phyloP scores from a whole-genome alignment of 2,329 filamentous ascomycete species.

The Ascochyta viciae-villosae region DNA sequence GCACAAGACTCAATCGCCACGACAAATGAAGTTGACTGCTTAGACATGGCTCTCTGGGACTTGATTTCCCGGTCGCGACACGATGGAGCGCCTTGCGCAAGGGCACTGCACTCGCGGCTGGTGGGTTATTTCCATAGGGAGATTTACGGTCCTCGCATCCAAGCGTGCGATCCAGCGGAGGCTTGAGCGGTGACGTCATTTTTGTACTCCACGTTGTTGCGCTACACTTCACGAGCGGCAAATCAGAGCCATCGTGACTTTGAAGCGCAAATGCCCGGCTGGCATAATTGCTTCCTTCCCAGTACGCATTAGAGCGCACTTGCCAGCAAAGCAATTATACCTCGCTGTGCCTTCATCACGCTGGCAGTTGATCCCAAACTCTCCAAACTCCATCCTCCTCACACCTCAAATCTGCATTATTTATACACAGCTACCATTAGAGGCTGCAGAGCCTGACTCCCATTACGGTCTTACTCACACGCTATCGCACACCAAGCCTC shows the following conservation, averaged over 20 bases:
- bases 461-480: constrained; percentile 24
- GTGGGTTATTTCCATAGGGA: not conserved
- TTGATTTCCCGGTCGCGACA: not conserved
- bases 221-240: not conserved
- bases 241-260: constrained; percentile 17
- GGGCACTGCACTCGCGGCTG: not conserved
- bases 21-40: not conserved
- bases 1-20: not conserved
- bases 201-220: constrained; percentile 4
- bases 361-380: not conserved
- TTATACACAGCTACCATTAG: constrained; percentile 11
- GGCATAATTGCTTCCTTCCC: constrained; percentile 15
- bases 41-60: not conserved
- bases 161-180: not conserved
- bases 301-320: constrained; percentile 1
- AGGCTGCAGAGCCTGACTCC: constrained; percentile 13
- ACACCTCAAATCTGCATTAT: constrained; percentile 18
- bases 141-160: not conserved
- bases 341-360: constrained; percentile 3
- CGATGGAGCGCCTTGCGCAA: not conserved
- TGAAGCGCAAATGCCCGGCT: constrained; percentile 9
- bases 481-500: constrained; percentile 34
- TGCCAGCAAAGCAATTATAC: constrained; percentile 9
- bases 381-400: constrained; percentile 3
- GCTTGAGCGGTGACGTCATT: constrained; percentile 8